A percentile compares a stretch with the other conserved stretches of the same genome.
Evolutionary conservation across 345 rosid species (phyloP).

Genomic region (Raphanus sativus): DNA sequence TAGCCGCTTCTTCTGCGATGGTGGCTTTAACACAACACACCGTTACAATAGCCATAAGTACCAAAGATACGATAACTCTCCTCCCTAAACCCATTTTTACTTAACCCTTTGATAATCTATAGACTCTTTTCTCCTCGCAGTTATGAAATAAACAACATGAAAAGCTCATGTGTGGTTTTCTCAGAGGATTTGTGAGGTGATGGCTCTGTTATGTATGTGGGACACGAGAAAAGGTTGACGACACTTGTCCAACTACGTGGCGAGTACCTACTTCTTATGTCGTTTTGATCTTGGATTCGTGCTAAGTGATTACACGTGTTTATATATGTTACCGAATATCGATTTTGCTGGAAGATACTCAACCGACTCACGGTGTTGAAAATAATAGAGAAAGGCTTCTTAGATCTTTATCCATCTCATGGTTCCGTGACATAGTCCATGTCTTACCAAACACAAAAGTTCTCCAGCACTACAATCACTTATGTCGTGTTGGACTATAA

Average conservation of each 20-base stretch:
- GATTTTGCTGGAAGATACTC: neutral
- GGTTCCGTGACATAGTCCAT: neutral
- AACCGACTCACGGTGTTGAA: constrained; percentile 23
- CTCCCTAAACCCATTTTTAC: constrained; percentile 15
- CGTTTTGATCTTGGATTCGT: constrained; percentile 28
- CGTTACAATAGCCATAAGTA: constrained; percentile 25
- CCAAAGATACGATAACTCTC: constrained; percentile 16
- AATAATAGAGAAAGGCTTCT: neutral
- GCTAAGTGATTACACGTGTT: constrained; percentile 35
- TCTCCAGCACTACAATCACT: neutral
- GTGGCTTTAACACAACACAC: constrained; percentile 6
- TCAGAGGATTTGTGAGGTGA: constrained; percentile 11
- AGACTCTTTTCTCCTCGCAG: neutral
- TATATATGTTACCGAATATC: neutral
- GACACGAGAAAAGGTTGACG: neutral
- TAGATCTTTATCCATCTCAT: neutral
- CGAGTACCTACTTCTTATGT: constrained; percentile 5
- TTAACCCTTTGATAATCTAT: neutral
- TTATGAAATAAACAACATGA: neutral
- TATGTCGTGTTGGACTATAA: too few relatives aligned
- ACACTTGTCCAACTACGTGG: constrained; percentile 35
- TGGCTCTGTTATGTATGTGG: constrained; percentile 16
- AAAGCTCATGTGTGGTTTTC: neutral
- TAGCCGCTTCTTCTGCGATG: constrained; percentile 10
- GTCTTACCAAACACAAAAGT: neutral